Evolutionary conservation across 2,329 filamentous ascomycete genomes (phyloP), one percentile per base, ranked within the genome.

Genomic region (Curvularia hawaiiensis): DNA sequence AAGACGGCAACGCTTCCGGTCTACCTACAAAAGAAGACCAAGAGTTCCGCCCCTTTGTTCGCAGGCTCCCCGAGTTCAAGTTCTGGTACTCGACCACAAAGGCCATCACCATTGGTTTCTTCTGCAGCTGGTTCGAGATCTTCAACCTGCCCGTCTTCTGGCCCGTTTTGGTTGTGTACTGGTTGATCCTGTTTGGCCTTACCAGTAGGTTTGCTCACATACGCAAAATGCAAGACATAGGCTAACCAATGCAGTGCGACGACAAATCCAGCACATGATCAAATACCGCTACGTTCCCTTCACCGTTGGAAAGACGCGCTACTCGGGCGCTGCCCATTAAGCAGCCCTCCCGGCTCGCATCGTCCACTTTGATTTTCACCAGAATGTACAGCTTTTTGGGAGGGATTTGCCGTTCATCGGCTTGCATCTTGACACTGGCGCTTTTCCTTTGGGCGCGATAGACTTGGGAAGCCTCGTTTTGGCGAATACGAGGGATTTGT

Each of bases 211-310:
- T 30, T 49, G 45, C 3, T 22, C 6, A 12, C 14, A 10, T 7
- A 20, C 28, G 14, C 2, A 11, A 11, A 20, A 9, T 5, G 30
- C 24, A 20, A 12, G 0, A 41, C 28, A 33, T 8, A 14, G 3
- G 26, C 60, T 61, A 51, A 62, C 28, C 46, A 50, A 60, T 26
- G 22, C 69, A 96, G 92, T 99, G 95, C 88, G 95, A 79, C 91
- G 95, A 83, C 95, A 99, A 82, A 99, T 99, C 70, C 95, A 99
- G 82, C 95, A 98, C 82, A 99, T 99, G 95, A 94, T 99, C 85
- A 99, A 98, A 83, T 99, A 98, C 83, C 91, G 94, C 80, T 99
- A 97, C 76, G 92, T 97, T 30, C 92, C 93, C 40, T 97, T 97
- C 81, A 89, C 91, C 40, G 87, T 96, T 65, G 93, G 93, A 78